A percentile compares a stretch with the other conserved stretches of the same genome.
phyloP scores from a whole-genome alignment of 371 early-diverging fungal species.

The Circinella minor region DNA sequence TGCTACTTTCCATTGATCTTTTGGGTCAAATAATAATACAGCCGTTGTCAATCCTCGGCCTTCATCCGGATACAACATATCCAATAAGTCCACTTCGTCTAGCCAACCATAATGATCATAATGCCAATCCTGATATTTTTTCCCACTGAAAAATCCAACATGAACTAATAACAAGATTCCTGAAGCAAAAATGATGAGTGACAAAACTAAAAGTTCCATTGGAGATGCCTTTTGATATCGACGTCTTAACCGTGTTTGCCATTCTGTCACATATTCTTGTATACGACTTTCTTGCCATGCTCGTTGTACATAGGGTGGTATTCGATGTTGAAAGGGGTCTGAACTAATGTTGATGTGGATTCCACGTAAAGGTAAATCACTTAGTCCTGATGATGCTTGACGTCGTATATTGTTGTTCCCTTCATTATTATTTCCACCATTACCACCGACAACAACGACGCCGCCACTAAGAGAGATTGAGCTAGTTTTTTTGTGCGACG shows the following conservation, averaged over 20 bases:
- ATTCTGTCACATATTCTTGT: slow-evolving; percentile 23
- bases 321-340: slow-evolving; percentile 58
- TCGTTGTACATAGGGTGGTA: slow-evolving; percentile 49
- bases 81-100: slow-evolving; percentile 50
- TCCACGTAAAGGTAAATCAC: slow-evolving; percentile 34
- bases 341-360: slow-evolving; percentile 59
- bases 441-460: neutral
- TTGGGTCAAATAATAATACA: slow-evolving; percentile 38
- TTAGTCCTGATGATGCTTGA: slow-evolving; percentile 3
- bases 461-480: neutral
- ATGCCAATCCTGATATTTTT: slow-evolving; percentile 52
- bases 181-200: slow-evolving; percentile 21
- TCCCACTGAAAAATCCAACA: slow-evolving; percentile 53
- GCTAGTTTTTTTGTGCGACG: slow-evolving; percentile 5
- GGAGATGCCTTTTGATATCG: slow-evolving; percentile 34
- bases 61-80: slow-evolving; percentile 60
- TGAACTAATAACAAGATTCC: slow-evolving; percentile 37
- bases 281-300: slow-evolving; percentile 52
- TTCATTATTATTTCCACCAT: neutral
- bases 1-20: slow-evolving; percentile 11
- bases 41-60: slow-evolving; percentile 59
- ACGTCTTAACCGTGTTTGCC: slow-evolving; percentile 26
- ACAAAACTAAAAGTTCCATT: slow-evolving; percentile 20
- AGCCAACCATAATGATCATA: slow-evolving; percentile 33
- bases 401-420: neutral